Evolutionary conservation across 2,329 filamentous ascomycete species (phyloP).

Genomic region (Sphaerulina vaccinii): DNA sequence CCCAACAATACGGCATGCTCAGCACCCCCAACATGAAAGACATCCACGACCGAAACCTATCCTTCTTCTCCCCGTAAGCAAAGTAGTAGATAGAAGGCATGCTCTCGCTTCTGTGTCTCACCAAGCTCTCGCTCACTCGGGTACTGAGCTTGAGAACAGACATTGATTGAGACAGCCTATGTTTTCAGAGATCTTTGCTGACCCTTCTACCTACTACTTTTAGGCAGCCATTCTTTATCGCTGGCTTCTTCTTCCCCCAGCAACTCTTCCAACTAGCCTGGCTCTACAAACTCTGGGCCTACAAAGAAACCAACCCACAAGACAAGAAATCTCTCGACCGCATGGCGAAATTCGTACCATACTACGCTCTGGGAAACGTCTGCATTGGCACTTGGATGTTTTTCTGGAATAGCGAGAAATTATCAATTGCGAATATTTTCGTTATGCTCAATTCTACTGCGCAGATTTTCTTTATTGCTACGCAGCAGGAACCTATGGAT

Average conservation of each 20-base stretch:
- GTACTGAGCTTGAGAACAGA: too few species aligned
- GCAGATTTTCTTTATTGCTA: slow-evolving; percentile 56
- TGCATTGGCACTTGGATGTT: slow-evolving; percentile 61
- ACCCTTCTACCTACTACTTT: too few species aligned
- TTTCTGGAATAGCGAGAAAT: slow-evolving; percentile 57
- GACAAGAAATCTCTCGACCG: slow-evolving; percentile 46
- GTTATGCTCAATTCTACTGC: slow-evolving; percentile 56
- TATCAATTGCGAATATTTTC: slow-evolving; percentile 56
- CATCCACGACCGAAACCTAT: slow-evolving; percentile 57
- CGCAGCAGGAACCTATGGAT: slow-evolving; percentile 47
- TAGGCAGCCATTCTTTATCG: slow-evolving; percentile 61
- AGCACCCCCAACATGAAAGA: slow-evolving; percentile 59
- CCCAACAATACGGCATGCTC: slow-evolving; percentile 60
- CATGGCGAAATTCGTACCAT: slow-evolving; percentile 57
- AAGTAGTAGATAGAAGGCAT: too few species aligned
- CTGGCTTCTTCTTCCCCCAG: slow-evolving; percentile 61
- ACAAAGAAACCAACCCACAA: slow-evolving; percentile 43
- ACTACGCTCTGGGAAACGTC: slow-evolving; percentile 57
- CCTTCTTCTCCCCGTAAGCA: slow-evolving; percentile 59
- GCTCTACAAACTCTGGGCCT: slow-evolving; percentile 56
- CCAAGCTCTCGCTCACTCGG: too few species aligned
- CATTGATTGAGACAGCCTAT: too few species aligned
- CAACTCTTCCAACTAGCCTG: slow-evolving; percentile 59
- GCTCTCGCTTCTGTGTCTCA: too few species aligned
- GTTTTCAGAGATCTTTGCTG: too few species aligned